These are phyloP conservation scores for Botrytis galanthina DNA, from an alignment of 2,329 filamentous ascomycete species.

Conservation along the genomic window DNA sequence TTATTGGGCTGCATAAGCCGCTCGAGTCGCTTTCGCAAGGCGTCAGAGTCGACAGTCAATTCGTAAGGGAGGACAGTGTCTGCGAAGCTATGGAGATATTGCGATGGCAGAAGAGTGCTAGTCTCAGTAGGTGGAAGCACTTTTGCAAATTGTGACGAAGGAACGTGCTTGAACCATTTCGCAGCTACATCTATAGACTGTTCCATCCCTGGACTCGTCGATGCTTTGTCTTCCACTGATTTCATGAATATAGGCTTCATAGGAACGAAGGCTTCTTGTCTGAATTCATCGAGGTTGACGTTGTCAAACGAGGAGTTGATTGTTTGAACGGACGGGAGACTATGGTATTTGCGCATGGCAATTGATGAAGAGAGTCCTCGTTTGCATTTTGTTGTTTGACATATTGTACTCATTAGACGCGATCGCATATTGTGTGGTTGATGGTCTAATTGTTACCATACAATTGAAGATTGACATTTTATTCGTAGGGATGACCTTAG, in stretches of 20 bases:
- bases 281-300: slow-evolving; percentile 48
- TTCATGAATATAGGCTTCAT: slow-evolving; percentile 53
- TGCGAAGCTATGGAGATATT: slow-evolving; percentile 43
- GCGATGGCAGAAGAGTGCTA: slow-evolving; percentile 12
- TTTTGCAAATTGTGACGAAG: neutral
- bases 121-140: neutral
- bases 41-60: slow-evolving; percentile 40
- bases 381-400: neutral
- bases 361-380: neutral
- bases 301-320: slow-evolving; percentile 25
- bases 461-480: neutral
- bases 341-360: neutral
- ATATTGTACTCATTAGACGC: neutral
- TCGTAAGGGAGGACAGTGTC: slow-evolving; percentile 58
- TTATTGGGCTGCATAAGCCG: neutral
- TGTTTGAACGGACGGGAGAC: slow-evolving; percentile 19
- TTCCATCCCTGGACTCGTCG: slow-evolving; percentile 27
- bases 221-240: neutral
- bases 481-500: neutral
- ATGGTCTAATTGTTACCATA: neutral
- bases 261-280: slow-evolving; percentile 50
- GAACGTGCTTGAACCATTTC: slow-evolving; percentile 57
- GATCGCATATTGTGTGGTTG: slow-evolving; percentile 13
- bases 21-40: neutral
- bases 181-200: slow-evolving; percentile 52